phyloP scores from a whole-genome alignment of 1,139 yeast genomes.

The Taphrina sp. region DNA sequence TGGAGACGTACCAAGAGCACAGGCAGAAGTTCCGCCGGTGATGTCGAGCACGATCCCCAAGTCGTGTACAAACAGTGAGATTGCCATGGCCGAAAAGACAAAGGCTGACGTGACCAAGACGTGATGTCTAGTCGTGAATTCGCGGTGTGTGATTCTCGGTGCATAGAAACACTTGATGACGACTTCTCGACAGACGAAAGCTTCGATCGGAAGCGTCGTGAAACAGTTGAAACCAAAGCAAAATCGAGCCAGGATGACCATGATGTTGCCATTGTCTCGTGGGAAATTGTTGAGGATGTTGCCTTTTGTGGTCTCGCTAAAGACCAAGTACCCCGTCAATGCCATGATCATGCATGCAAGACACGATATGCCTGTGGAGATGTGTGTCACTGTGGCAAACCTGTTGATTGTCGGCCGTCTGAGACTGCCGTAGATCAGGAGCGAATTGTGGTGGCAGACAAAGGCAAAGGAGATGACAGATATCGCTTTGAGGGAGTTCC shows the following conservation, averaged over 20 bases:
- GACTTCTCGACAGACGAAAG: constrained; percentile 86
- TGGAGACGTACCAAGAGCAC: constrained; percentile 54
- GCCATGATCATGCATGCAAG: constrained; percentile 78
- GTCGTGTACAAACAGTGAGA: constrained; percentile 78
- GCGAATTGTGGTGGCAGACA: constrained; percentile 92
- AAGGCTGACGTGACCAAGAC: constrained; percentile 64
- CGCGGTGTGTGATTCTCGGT: constrained; percentile 23
- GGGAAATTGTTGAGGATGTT: constrained; percentile 84
- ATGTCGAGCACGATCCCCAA: constrained; percentile 84
- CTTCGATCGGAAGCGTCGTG: constrained; percentile 86
- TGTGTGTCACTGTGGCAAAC: constrained; percentile 74
- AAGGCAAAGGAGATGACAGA: constrained; percentile 90
- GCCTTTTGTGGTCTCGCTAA: constrained; percentile 78
- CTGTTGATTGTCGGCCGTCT: constrained; percentile 70
- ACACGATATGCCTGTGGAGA: constrained; percentile 79
- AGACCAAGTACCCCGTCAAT: constrained; percentile 69
- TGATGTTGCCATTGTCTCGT: constrained; percentile 54
- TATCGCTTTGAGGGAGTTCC: constrained; percentile 78
- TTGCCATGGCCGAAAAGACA: constrained; percentile 68
- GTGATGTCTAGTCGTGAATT: constrained; percentile 47
- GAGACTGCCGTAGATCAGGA: constrained; percentile 81
- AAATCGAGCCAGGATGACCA: constrained; percentile 61
- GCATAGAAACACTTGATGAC: constrained; percentile 60
- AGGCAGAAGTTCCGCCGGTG: constrained; percentile 91
- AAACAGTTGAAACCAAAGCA: constrained; percentile 72